A percentile compares a stretch with the other conserved stretches of the same genome.
Conservation (phyloP, 2,329 filamentous ascomycete species). For the Monosporascus sp. region DNA sequence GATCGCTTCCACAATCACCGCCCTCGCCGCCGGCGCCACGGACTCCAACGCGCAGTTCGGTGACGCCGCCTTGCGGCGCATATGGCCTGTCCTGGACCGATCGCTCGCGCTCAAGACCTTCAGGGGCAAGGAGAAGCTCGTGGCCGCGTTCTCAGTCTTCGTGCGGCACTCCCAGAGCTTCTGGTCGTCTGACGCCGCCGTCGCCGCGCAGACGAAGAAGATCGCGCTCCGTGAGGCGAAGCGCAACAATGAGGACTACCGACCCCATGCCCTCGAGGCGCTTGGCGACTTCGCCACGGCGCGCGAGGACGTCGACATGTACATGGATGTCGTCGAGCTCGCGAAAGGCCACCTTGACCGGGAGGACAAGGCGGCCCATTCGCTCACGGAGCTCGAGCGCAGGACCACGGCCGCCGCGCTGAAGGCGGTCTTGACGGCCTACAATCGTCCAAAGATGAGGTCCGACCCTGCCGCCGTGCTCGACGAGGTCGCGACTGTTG, state of each 20-base stretch:
- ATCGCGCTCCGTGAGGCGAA: slow-evolving; percentile 83
- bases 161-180: slow-evolving; percentile 57
- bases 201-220: slow-evolving; percentile 68
- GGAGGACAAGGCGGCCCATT: slow-evolving; percentile 22
- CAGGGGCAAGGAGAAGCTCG: slow-evolving; percentile 79
- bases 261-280: slow-evolving; percentile 65
- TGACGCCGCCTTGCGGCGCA: slow-evolving; percentile 49
- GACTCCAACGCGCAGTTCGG: slow-evolving; percentile 51
- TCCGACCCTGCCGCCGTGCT: slow-evolving; percentile 33
- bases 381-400: slow-evolving; percentile 33
- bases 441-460: slow-evolving; percentile 35
- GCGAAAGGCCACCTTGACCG: slow-evolving; percentile 47
- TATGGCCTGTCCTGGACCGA: slow-evolving; percentile 84
- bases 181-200: slow-evolving; percentile 44
- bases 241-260: slow-evolving; percentile 81
- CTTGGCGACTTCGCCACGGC: slow-evolving; percentile 68
- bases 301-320: slow-evolving; percentile 64
- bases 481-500: slow-evolving; percentile 29
- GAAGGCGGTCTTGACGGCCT: slow-evolving; percentile 45
- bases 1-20: slow-evolving; percentile 65
- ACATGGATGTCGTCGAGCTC: slow-evolving; percentile 59
- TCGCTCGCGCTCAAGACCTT: slow-evolving; percentile 86
- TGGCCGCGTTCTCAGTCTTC: slow-evolving; percentile 75
- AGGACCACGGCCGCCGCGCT: slow-evolving; percentile 44
- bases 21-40: slow-evolving; percentile 56